phyloP scores from a whole-genome alignment of 257 asterid species.

The Nicotiana knightiana region DNA sequence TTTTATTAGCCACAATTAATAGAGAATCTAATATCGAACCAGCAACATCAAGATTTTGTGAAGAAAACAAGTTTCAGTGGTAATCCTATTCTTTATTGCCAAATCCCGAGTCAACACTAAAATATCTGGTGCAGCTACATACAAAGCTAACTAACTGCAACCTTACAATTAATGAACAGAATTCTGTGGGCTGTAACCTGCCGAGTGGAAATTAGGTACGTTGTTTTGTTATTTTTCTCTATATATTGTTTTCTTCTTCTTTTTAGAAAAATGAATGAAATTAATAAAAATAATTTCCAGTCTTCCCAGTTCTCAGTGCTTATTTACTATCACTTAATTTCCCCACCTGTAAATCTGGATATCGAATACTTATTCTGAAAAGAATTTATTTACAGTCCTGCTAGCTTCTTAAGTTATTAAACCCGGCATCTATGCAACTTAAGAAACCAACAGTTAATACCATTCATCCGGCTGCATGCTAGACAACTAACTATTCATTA shows the following conservation, averaged over 20 bases:
- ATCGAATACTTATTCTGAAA: not conserved
- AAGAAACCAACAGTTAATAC: not conserved
- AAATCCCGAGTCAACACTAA: not conserved
- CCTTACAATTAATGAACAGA: not conserved
- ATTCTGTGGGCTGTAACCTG: not conserved
- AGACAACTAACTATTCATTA: not conserved
- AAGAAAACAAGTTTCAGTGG: slow-evolving; percentile 1
- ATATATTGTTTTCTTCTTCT: no score
- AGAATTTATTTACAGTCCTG: not conserved
- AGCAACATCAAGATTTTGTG: slow-evolving; percentile 1
- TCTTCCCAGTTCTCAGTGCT: not conserved
- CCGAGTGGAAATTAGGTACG: not conserved
- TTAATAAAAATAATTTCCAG: not conserved
- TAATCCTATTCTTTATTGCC: not conserved
- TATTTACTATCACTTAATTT: not conserved
- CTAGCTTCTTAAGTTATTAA: not conserved
- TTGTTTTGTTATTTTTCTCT: not conserved
- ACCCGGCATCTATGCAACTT: not conserved
- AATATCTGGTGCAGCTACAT: not conserved
- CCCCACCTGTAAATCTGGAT: not conserved
- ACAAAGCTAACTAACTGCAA: not conserved
- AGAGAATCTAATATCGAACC: slow-evolving; percentile 19
- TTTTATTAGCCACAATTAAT: slow-evolving; percentile 1
- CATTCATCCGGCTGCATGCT: not conserved
- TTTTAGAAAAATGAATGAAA: not conserved